A percentile compares a stretch with the other conserved stretches of the same genome.
Evolutionary conservation across 2,329 filamentous ascomycete species (phyloP).

Genomic region (Pseudogymnoascus sp.): DNA sequence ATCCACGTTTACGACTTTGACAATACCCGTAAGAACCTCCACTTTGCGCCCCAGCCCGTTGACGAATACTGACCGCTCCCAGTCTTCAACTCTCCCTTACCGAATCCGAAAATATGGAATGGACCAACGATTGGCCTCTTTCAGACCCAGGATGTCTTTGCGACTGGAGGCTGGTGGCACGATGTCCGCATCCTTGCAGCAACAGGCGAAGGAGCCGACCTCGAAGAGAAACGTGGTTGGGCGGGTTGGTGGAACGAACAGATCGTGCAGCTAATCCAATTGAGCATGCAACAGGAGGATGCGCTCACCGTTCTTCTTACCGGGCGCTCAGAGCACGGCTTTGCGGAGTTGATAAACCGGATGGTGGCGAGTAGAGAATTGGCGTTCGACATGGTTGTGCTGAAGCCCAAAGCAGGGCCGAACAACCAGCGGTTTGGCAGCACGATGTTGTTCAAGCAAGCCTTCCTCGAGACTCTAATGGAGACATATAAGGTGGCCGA

Average conservation of each 20-base stretch:
- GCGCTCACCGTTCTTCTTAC: constrained; percentile 81
- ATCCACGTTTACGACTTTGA: constrained; percentile 98
- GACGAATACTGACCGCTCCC: constrained; percentile 14
- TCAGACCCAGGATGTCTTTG: constrained; percentile 65
- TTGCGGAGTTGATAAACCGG: constrained; percentile 69
- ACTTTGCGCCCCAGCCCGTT: constrained; percentile 4
- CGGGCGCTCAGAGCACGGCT: constrained; percentile 70
- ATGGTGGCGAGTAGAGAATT: constrained; percentile 72
- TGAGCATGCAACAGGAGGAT: constrained; percentile 78
- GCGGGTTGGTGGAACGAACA: constrained; percentile 95
- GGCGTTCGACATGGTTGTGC: constrained; percentile 76
- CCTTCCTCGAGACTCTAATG: constrained; percentile 70
- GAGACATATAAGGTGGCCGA: constrained; percentile 76
- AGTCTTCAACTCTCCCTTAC: constrained; percentile 88
- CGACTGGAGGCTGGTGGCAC: constrained; percentile 95
- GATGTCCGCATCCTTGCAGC: constrained; percentile 77
- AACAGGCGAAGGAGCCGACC: constrained; percentile 73
- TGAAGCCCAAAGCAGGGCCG: constrained; percentile 81
- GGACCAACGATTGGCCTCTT: constrained; percentile 68
- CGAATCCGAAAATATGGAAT: constrained; percentile 84
- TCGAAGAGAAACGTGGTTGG: constrained; percentile 79
- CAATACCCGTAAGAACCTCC: constrained; percentile 65
- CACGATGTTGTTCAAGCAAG: constrained; percentile 90
- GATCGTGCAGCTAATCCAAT: constrained; percentile 68
- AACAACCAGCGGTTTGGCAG: constrained; percentile 67